Percentiles rank a stretch among this genome's conserved stretches.
These are phyloP conservation scores for Zarea fungicola DNA, from an alignment of 2,329 filamentous ascomycete genomes.

Conservation along the genomic window DNA sequence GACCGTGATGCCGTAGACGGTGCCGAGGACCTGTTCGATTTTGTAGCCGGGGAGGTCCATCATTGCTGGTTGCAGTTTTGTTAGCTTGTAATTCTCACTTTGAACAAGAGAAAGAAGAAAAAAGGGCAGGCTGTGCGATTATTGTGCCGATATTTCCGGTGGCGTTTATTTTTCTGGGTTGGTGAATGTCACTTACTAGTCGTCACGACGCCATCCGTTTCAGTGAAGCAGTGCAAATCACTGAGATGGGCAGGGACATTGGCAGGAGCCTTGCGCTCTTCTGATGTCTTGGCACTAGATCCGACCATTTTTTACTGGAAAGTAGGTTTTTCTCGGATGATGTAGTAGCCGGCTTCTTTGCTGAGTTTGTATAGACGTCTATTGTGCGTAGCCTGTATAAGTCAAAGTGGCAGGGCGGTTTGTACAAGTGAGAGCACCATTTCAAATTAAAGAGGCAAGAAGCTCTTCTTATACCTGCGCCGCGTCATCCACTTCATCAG, in stretches of 20 bases:
- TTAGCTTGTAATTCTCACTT: too few relatives aligned
- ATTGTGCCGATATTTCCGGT: neutral
- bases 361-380: too few relatives aligned
- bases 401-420: too few relatives aligned
- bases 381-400: neutral
- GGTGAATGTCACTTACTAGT: slow-evolving; percentile 34
- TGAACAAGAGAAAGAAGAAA: too few relatives aligned
- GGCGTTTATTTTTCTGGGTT: neutral
- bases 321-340: neutral
- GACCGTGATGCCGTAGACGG: slow-evolving; percentile 53
- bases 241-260: slow-evolving; percentile 36
- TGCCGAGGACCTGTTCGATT: slow-evolving; percentile 51
- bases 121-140: too few relatives aligned
- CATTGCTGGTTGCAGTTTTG: slow-evolving; percentile 38
- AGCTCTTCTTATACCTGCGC: slow-evolving; percentile 3
- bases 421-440: neutral
- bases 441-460: neutral
- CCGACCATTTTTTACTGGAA: neutral
- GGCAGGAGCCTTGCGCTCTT: slow-evolving; percentile 25
- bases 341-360: too few relatives aligned
- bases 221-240: slow-evolving; percentile 54
- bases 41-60: slow-evolving; percentile 58
- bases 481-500: neutral
- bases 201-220: slow-evolving; percentile 57
- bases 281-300: slow-evolving; percentile 20